Base-by-base conservation (phyloP, 1,139 yeast species). In the Kazachstania sp. region DNA sequence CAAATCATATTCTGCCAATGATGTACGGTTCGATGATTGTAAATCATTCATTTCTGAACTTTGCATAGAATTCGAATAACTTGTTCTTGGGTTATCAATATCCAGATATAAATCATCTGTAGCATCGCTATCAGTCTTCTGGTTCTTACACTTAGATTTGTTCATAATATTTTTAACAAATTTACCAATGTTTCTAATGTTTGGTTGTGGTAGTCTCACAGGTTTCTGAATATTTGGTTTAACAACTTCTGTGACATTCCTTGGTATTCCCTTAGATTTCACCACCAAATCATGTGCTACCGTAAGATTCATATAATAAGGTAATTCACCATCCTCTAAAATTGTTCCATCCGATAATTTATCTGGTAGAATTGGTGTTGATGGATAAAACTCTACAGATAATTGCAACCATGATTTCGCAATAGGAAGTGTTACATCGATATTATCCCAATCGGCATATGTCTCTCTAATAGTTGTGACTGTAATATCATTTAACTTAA, bases 301-400 rank as follows among this genome's bases (percentile, higher is more conserved):
- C 8, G 28, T 23, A 23, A 23, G 28, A 4, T 23, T 23, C 28
- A 23, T 23, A 23, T 9, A 23, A 23, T 23, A 23, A 23, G 28
- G 28, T 4, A 23, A 23, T 23, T 23, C 28, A 2, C n/a, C n/a
- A n/a, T 23, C 28, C 8, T 23, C 28, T 9, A 23, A 7, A 3
- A 4, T 23, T 23, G 28, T 23, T 23, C 28, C 28, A 7, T 7
- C 28, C 2, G 28, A 7, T 9, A 23, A 23, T 23, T 23, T 23
- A 23, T 23, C 28, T 29, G 53, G 46, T 30, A 41, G 4, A 28
- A 44, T n/a, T 20, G 51, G 46, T 20, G 45, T 11, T 1, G 30
- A 19, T 8, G 55, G 55, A 39, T 51, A 54, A 36, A 49, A 54
- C 36, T 54, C 58, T 9, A 53, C 18, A 29, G 53, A 53, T 4